Evolutionary conservation across 1,139 yeast genomes (phyloP), one percentile per base, ranked within the genome.

Genomic region (Yamadazyma spencermartinsiae): DNA sequence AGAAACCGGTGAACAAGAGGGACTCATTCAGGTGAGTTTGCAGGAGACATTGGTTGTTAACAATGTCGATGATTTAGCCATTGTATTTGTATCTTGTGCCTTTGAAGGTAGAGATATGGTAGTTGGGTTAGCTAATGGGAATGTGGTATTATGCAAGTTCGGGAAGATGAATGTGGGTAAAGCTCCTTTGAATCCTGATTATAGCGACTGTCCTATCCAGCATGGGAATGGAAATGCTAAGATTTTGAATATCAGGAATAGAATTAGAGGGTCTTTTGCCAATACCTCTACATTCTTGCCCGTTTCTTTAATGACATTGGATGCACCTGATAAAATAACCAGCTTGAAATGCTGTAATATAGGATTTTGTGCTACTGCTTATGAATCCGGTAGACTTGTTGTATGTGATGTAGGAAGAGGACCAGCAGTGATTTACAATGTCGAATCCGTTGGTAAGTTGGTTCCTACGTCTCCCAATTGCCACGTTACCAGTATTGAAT

Each of bases 321-420:
- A 53, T 13, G 49, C 48, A 4, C 65, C 68, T 5, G 76, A 73
- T 23, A 46, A 45, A 33, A 80, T 86, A 3, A 70, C 90, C 0
- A 76, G 86, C 1, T 50, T 90, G 35, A 73, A 74, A 39, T 76
- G 86, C 59, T 82, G 90, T 46, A 77, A 85, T 46, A 71, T 88
- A 36, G 97, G 97, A 0, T 89, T 92, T 65, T 87, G 86, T 4
- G 95, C 89, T 0, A 68, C 87, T 35, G 96, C 86, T 0, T 89
- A 86, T 58, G 75, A 75, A 35, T 77, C 83, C 11, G 98, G 98
- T 17, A 73, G 80, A 31, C 50, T 92, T 23, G 63, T 84, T 3
- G 82, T 92, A 0, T 66, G 94, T 45, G 98, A 92, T 61, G 58
- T 69, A 11, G 72, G 88, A 41, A 72, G 97, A 43, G 95, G 95